Percentiles rank a stretch among this genome's conserved stretches.
These are phyloP conservation scores for Wickerhamomyces xylosicus DNA, from an alignment of 805 yeast genomes.

Conservation along the genomic window DNA sequence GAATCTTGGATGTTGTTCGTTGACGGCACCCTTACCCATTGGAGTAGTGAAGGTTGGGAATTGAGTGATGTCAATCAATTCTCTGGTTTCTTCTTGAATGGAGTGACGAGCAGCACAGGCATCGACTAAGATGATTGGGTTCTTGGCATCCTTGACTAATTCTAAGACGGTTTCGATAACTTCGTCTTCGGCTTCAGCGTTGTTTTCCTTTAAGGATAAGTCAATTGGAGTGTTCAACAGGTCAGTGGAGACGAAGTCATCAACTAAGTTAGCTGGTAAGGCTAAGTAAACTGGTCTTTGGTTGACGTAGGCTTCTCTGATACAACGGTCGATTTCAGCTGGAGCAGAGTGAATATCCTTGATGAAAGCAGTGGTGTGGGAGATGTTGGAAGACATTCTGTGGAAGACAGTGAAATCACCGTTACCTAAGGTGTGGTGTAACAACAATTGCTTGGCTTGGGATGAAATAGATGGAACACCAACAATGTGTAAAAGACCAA, in stretches of 20 bases:
- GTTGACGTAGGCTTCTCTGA: constrained; percentile 52
- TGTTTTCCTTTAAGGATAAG: constrained; percentile 43
- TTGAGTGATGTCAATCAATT: constrained; percentile 52
- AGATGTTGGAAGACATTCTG: constrained; percentile 54
- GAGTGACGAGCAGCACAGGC: constrained; percentile 76
- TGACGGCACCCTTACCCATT: constrained; percentile 74
- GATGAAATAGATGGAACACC: constrained; percentile 73
- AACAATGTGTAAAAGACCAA: constrained; percentile 70
- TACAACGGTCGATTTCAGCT: constrained; percentile 56
- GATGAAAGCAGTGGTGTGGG: constrained; percentile 51
- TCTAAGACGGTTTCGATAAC: constrained; percentile 39
- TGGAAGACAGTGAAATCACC: too few relatives aligned
- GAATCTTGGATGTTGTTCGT: too few relatives aligned
- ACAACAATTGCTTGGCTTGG: constrained; percentile 54
- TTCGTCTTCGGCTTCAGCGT: constrained; percentile 48
- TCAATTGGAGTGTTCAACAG: constrained; percentile 54
- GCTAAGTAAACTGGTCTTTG: constrained; percentile 78
- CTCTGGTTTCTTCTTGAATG: constrained; percentile 45
- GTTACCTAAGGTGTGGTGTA: constrained; percentile 79
- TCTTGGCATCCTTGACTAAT: constrained; percentile 43
- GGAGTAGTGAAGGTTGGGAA: constrained; percentile 79
- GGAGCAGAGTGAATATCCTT: constrained; percentile 55
- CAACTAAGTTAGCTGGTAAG: constrained; percentile 69
- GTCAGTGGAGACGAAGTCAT: constrained; percentile 43
- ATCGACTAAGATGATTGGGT: constrained; percentile 69